phyloP scores from a whole-genome alignment of 306 rosid species.

The Corylus heterophylla region DNA sequence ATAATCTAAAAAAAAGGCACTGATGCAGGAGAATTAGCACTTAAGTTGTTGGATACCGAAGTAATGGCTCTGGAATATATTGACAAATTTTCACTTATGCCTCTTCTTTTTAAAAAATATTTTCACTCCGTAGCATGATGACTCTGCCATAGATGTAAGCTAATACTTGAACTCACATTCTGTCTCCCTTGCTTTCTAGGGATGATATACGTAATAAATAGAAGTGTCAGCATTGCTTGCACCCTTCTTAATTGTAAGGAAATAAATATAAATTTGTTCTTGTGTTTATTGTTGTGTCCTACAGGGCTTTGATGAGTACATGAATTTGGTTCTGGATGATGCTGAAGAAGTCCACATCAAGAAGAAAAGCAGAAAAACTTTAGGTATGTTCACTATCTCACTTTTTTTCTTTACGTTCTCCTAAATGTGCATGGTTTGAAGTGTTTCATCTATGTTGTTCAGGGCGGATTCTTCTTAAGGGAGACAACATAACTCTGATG shows the following conservation, averaged over 20 bases:
- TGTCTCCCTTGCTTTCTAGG: neutral
- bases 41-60: too few relatives aligned
- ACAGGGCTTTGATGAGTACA: conserved; percentile 77
- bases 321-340: conserved; percentile 73
- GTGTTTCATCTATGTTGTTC: conserved; percentile 15
- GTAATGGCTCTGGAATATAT: too few relatives aligned
- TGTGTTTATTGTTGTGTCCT: neutral
- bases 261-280: conserved; percentile 35
- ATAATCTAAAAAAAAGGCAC: too few relatives aligned
- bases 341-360: conserved; percentile 71
- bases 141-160: neutral
- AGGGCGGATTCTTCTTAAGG: conserved; percentile 75
- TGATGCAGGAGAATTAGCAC: too few relatives aligned
- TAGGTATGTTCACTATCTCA: conserved; percentile 30
- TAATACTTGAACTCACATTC: neutral
- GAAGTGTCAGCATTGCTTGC: neutral
- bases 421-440: conserved; percentile 11
- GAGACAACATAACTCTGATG: conserved; percentile 78
- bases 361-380: conserved; percentile 60
- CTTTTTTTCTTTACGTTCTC: neutral
- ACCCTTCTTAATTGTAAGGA: neutral
- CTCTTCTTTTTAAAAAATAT: neutral
- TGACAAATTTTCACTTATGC: too few relatives aligned
- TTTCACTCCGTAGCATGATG: neutral
- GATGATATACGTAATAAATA: neutral